Evolutionary conservation across 78 protist species (phyloP), one percentile per base, ranked within the genome.

Genomic region (Dictyostelium citrinum): DNA sequence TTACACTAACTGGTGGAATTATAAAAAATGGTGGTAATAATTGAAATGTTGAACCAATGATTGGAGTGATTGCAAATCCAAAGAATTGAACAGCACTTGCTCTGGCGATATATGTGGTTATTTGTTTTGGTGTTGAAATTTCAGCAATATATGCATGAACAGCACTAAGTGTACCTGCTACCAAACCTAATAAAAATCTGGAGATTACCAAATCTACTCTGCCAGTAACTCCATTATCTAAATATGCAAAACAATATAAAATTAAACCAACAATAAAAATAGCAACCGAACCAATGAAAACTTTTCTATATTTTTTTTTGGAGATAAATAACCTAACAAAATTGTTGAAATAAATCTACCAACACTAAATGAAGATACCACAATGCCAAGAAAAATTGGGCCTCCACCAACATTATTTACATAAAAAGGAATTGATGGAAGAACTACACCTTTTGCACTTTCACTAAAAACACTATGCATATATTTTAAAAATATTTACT

Each of bases 11-110:
- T 51, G 72, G 55, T 37, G 41, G 41, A 10, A 37, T 20, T 35
- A 81, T 58, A 39, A 60, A 17, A 37, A 81, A 58, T 0, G 7
- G 11, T 58, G 85, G 85, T 29, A 81, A 12, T 22, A 35, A n/a
- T 58, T 74, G 70, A 27, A 81, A 60, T 17, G 49, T 6, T 35
- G 85, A 81, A 5, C 85, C 85, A 35, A 81, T 37, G 3, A 45
- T 49, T 46, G 91, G 91, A 7, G 83, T 79, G 3, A 76, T 29
- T 1, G 91, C 91, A 51, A 86, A 86, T 5, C 91, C 91, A 46
- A 86, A 60, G 68, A 60, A 86, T 49, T 86, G 91, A 20, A 86
- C 45, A 11, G 83, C 91, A 24, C 80, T 33, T 2, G 83, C 20
- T 11, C 33, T 35, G 0, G 91, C 82, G 7, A 86, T 49, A 61